Conservation (phyloP, 305 asterid species). For the Rubia peregrina region DNA sequence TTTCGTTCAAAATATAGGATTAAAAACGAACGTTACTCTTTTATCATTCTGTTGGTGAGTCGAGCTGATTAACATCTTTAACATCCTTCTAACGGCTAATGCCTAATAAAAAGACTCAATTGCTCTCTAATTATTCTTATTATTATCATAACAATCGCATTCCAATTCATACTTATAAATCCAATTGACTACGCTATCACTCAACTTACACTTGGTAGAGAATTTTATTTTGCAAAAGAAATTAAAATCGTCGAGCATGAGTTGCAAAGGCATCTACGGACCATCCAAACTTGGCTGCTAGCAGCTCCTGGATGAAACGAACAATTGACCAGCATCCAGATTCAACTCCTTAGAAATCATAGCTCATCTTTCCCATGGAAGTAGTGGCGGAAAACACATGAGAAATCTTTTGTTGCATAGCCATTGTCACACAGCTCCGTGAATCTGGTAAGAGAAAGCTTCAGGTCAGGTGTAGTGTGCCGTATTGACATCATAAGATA, state of each 20-base stretch:
- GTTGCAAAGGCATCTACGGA: background rate
- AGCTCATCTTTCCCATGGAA: conserved; percentile 61
- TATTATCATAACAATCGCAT: no score
- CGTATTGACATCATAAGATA: conserved; percentile 1
- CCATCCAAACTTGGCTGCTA: background rate
- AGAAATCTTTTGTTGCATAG: conserved; percentile 54
- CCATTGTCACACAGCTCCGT: conserved; percentile 53
- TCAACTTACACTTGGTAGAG: background rate
- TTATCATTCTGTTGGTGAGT: no score
- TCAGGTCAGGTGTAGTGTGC: conserved; percentile 2
- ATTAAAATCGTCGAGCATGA: background rate
- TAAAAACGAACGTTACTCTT: no score
- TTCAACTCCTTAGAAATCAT: conserved; percentile 13
- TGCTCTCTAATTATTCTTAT: no score
- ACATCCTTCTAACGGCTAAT: no score
- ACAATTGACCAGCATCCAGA: background rate
- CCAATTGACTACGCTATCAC: no score
- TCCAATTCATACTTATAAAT: no score
- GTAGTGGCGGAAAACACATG: conserved; percentile 75
- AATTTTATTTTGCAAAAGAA: no score
- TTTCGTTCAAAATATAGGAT: no score
- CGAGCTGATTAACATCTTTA: no score
- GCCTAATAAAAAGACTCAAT: no score
- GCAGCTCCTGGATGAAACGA: background rate
- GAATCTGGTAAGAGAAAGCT: conserved; percentile 38